Evolutionary conservation across 2,329 filamentous ascomycete genomes (phyloP).

Genomic region (Fusarium agapanthi): DNA sequence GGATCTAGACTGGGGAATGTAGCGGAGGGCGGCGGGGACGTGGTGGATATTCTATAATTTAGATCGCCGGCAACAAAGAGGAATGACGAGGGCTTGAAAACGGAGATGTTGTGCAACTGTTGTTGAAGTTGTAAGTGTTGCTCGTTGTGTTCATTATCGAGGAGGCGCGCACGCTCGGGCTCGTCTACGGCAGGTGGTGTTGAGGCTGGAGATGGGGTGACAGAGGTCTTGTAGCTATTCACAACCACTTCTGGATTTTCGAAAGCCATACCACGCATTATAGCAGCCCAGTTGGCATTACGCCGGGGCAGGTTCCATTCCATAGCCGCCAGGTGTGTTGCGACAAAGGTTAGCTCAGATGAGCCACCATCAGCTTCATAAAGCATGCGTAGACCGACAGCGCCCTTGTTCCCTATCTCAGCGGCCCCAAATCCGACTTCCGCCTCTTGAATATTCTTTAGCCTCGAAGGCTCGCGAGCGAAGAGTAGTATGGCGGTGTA

Average conservation of each 20-base stretch:
- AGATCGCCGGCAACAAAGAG: conserved; percentile 91
- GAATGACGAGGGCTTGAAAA: conserved; percentile 80
- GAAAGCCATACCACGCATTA: conserved; percentile 84
- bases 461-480: conserved; percentile 67
- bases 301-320: conserved; percentile 79
- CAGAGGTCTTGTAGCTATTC: conserved; percentile 37
- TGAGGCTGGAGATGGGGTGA: conserved; percentile 33
- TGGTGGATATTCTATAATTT: conserved; percentile 87
- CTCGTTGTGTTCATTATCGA: conserved; percentile 48
- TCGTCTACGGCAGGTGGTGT: conserved; percentile 38
- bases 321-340: conserved; percentile 88
- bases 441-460: conserved; percentile 76
- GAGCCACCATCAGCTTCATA: conserved; percentile 53
- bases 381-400: conserved; percentile 78
- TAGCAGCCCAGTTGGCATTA: conserved; percentile 88
- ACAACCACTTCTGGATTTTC: conserved; percentile 58
- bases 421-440: conserved; percentile 85
- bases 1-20: conserved; percentile 68
- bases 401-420: conserved; percentile 96
- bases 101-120: conserved; percentile 64
- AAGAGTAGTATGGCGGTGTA: conserved; percentile 93
- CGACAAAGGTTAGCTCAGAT: conserved; percentile 82
- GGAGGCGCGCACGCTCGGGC: conserved; percentile 45
- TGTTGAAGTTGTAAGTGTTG: conserved; percentile 51
- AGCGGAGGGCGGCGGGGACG: conserved; percentile 68